phyloP scores from a whole-genome alignment of 768 basidiomycete species.

The Phaffia tasmanica region DNA sequence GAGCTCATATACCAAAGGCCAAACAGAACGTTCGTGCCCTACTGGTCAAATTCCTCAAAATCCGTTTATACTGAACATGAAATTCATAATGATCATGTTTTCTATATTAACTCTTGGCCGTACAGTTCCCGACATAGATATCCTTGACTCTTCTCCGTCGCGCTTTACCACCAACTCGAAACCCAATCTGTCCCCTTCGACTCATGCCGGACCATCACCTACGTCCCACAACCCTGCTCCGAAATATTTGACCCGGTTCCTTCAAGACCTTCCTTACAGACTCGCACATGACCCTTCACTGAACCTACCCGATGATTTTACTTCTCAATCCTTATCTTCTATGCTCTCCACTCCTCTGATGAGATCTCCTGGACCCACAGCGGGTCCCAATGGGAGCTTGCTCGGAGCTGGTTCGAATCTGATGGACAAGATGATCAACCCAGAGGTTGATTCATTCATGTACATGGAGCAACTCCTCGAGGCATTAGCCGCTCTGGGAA shows the following conservation, averaged over 20 bases:
- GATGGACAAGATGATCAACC: slow-evolving; percentile 44
- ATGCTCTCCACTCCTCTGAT: slow-evolving; percentile 15
- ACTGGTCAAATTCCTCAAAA: neutral
- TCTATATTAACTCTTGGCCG: no score
- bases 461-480: slow-evolving; percentile 90
- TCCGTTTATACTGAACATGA: neutral
- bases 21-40: slow-evolving; percentile 54
- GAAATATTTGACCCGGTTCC: slow-evolving; percentile 38
- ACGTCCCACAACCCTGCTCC: slow-evolving; percentile 16
- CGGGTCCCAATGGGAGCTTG: neutral
- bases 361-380: neutral
- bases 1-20: slow-evolving; percentile 69
- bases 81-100: no score
- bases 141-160: no score
- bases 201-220: slow-evolving; percentile 1
- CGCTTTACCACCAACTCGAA: neutral
- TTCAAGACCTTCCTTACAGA: slow-evolving; percentile 35
- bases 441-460: slow-evolving; percentile 82
- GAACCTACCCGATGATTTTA: slow-evolving; percentile 34
- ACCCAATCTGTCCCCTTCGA: neutral
- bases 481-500: slow-evolving; percentile 81
- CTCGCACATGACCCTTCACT: slow-evolving; percentile 37
- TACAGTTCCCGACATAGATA: no score
- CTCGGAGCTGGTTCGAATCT: neutral
- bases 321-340: slow-evolving; percentile 20